Base-by-base conservation (phyloP, 1,284 basidiomycete genomes). In the Exobasidium rhododendri region DNA sequence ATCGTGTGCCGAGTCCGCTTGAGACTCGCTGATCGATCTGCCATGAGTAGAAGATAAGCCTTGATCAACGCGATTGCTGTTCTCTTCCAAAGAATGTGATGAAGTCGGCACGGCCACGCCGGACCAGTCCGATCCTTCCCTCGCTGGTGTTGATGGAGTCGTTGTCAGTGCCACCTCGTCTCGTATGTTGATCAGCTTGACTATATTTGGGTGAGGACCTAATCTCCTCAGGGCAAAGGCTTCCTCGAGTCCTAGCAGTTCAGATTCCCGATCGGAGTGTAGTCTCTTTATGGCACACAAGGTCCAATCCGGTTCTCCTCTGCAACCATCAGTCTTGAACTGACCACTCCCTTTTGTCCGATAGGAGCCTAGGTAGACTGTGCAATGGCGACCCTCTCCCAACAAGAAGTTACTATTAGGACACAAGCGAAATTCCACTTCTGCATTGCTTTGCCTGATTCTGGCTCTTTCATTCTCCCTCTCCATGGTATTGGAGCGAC, bases 281-380 rank as follows among this genome's bases (percentile, higher is more conserved):
- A 77, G 63, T 7, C 77, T 69, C 46, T 79, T 79, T 56, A 77
- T 62, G n/a, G 77, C 77, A 54, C 77, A 79, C 2, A 79, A 65
- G 28, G 65, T 54, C 75, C 75, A 79, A 7, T 61, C 29, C 10
- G 53, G 6, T 1, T 26, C 40, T 2, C 24, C 58, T n/a, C 31
- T 28, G 10, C 35, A 7, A 10, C 14, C 58, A 11, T 26, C 30
- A 3, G 17, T 7, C 17, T 35, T 20, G 6, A 47, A 52, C 4
- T 20, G 13, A 11, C 20, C 20, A 46, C 29, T 17, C 0, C 49
- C 44, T 53, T 43, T 56, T 17, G 22, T 26, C 26, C 62, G 50
- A 61, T 73, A 74, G 6, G 75, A 66, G 47, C 75, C 75, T 2
- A 79, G 59, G 31, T 71, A 79, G 7, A 78, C 76, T 11, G 70